A percentile compares a stretch with the other conserved stretches of the same genome.
Evolutionary conservation across 352 stramenopile species (phyloP).

Genomic region (Globisporangium uncinulatum): DNA sequence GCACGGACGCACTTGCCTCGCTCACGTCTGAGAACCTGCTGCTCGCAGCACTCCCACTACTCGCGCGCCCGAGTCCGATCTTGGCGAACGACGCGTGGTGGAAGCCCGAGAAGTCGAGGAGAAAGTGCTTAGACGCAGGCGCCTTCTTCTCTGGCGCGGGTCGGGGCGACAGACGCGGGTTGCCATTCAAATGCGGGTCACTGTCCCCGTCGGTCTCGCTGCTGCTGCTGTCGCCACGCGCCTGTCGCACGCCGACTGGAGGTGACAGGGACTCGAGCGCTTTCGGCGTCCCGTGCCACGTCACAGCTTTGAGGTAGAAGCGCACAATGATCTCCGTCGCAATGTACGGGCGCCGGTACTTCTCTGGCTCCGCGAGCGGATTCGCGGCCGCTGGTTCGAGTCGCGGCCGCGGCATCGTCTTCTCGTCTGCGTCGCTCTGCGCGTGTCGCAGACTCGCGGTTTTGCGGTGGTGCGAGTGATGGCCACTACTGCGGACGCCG

Average conservation of each 20-base stretch:
- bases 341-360: slow-evolving; percentile 49
- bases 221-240: background rate
- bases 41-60: slow-evolving; percentile 16
- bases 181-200: background rate
- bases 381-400: background rate
- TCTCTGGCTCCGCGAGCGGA: slow-evolving; percentile 26
- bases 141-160: slow-evolving; percentile 5
- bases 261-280: slow-evolving; percentile 11
- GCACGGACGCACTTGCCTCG: slow-evolving; percentile 25
- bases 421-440: background rate
- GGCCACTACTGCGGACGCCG: slow-evolving; percentile 2
- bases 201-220: background rate
- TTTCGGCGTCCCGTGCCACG: slow-evolving; percentile 61
- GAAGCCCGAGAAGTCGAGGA: slow-evolving; percentile 13
- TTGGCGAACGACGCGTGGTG: slow-evolving; percentile 2
- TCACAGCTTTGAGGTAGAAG: slow-evolving; percentile 72
- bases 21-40: slow-evolving; percentile 33
- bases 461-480: slow-evolving; percentile 3
- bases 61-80: slow-evolving; percentile 3
- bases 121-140: slow-evolving; percentile 9
- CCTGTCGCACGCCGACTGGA: background rate
- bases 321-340: slow-evolving; percentile 68
- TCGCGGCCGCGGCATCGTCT: background rate
- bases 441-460: slow-evolving; percentile 1
- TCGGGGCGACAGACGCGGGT: background rate